Base-by-base conservation (phyloP, 192 early-diverging fungal genomes). In the Umbelopsis vinacea region DNA sequence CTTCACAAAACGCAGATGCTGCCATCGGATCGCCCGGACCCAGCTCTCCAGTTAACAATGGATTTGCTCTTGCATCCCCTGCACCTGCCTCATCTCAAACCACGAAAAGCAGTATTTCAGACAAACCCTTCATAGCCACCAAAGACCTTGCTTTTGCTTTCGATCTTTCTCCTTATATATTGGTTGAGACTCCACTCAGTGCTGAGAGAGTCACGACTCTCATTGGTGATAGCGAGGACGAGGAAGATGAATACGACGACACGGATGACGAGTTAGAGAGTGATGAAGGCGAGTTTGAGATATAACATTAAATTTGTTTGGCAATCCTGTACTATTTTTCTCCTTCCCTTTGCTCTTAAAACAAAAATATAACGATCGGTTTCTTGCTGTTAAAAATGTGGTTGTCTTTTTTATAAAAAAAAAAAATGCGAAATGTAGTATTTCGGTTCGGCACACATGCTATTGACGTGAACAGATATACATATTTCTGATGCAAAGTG, bases 71-170 rank as follows among this genome's bases (percentile, higher is more conserved):
- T 17, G 57, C 57, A 14, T 63, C 57, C 11, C 57, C 57, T 19
- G 57, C 57, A 68, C 23, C 38, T 12, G 52, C 17, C 33, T 17
- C 71, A 63, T 15, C 24, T 26, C 83, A 19, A 81, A 66, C 5
- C 77, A 76, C 15, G 75, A 80, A 23, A 75, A 78, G 66, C 57
- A 82, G 14, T 79, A 82, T 67, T 80, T 82, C 46, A 77, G 84
- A 47, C 81, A 77, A 43, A 60, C 84, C 75, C 76, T 81, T 73
- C 14, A 63, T 63, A 17, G 57, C 57, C 12, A 63, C 57, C 2
- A 63, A 63, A 35, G 91, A 92, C 35, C 81, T 92, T 15, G 85
- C 87, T 12, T 90, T 92, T 70, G 83, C 91, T 17, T 81, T 90
- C 33, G 82, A 83, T 38, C 74, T 89, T 33, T 84, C 85, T n/a